Evolutionary conservation across 2,329 filamentous ascomycete species (phyloP), one percentile per base, ranked within the genome.

Genomic region (Aspergillus tamarii): DNA sequence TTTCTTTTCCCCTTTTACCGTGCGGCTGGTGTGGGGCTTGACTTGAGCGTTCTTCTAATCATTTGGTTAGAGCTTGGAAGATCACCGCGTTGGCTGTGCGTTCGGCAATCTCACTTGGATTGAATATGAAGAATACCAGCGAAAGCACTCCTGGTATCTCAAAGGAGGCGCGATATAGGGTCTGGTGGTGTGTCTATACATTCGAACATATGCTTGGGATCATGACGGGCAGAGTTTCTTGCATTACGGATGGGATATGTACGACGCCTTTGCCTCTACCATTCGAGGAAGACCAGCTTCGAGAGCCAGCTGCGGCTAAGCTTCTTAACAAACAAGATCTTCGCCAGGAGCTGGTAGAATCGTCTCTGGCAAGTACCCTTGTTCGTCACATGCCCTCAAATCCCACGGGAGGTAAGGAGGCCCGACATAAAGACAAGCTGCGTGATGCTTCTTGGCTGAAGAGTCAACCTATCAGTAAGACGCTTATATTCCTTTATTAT

Each of bases 171-270:
- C 79, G 80, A n/a, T 81, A 81, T 61, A 74, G 77, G 56, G 77
- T 82, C 4, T 83, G 81, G 81, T 82, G 79, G 78, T 80, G 79
- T 59, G 68, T 82, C 2, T 80, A 81, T 59, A 74, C 73, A 2
- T 76, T 82, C 48, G 81, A 83, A 66, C 80, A 81, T 59, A 73
- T 78, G 39, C 73, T 83, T 41, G 78, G 78, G 19, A 74, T 79
- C 61, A 81, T 83, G 78, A 82, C 81, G n/a, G 81, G 81, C 45
- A 75, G 81, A 48, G 73, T 79, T 30, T 78, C 78, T 34, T 80
- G 77, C 60, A 78, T 82, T 21, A 68, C 76, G 28, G 77, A 81
- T 64, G 76, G 78, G 19, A 74, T 81, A 56, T 81, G 78, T 68
- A 82, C 78, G 19, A 76, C 78, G 4, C 78, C 80, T 36, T 70